These are phyloP conservation scores for Thalassiosira exigua DNA, from an alignment of 352 stramenopile genomes.

Conservation along the genomic window DNA sequence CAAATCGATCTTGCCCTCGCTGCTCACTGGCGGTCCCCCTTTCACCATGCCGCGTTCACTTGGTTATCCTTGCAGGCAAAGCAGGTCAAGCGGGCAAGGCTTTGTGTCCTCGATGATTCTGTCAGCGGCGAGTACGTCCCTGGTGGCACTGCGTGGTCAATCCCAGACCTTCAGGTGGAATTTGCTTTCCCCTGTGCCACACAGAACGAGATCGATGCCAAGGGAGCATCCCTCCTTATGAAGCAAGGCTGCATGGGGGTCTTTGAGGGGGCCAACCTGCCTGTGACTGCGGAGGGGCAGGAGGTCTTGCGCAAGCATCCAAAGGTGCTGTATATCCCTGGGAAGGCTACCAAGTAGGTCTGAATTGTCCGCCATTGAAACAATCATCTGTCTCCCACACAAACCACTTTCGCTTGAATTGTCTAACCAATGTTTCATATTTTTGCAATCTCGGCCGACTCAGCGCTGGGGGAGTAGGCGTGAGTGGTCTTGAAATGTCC, in stretches of 20 bases:
- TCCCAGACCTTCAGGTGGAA: constrained; percentile 84
- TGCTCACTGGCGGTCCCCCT: background rate
- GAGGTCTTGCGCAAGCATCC: constrained; percentile 58
- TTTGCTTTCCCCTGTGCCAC: constrained; percentile 95
- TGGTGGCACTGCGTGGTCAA: constrained; percentile 87
- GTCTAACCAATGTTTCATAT: background rate
- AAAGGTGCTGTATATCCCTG: constrained; percentile 72
- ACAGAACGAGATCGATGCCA: constrained; percentile 92
- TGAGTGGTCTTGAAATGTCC: constrained; percentile 82
- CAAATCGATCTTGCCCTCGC: background rate
- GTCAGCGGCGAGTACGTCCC: constrained; percentile 90
- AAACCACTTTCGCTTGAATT: too few relatives aligned
- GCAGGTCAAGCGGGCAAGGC: constrained; percentile 53
- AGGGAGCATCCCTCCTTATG: constrained; percentile 66
- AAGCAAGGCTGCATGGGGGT: constrained; percentile 74
- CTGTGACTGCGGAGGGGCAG: constrained; percentile 65
- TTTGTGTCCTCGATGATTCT: constrained; percentile 48
- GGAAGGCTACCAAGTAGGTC: constrained; percentile 79
- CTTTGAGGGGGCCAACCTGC: constrained; percentile 83
- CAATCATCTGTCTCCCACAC: too few relatives aligned
- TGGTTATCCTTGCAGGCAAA: constrained; percentile 49
- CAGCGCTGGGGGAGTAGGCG: constrained; percentile 81
- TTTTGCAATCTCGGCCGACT: constrained; percentile 10
- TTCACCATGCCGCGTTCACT: background rate
- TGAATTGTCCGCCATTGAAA: too few relatives aligned